Base-by-base conservation (phyloP, 2,329 filamentous ascomycete species). In the Venturia carpophila region DNA sequence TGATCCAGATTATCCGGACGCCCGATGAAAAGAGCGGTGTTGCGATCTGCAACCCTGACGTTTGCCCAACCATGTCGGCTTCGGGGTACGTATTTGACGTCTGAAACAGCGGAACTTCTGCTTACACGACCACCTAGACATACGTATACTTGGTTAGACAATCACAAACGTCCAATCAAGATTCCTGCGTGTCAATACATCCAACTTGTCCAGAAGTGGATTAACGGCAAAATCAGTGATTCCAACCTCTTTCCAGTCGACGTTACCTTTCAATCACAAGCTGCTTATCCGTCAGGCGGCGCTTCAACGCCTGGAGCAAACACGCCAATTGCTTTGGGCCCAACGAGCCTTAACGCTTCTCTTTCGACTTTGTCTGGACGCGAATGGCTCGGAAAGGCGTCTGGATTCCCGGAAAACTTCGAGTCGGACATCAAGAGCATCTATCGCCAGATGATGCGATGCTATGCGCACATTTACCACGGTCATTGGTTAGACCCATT, bases 81-180 rank as follows among this genome's bases (percentile, higher is more conserved):
- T 93, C 93, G 76, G 83, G 86, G 92, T 96, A 82, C 81, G 92
- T 64, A 52, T 19, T 45, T 27, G 10, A 61, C n/a, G 3, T 27
- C 15, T 61, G 60, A 42, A 4, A n/a, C 55, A 60, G 11, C 21
- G 56, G 58, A 39, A 39, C 45, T 58, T 65, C 11, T 37, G 42
- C 68, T 64, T 49, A 65, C 27, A 66, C 70, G 66, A 45, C 10
- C 17, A 27, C 17, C 87, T n/a, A 95, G 94, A 71, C 89, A 96
- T 76, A 96, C 91, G 34, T 97, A 96, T 76, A 97, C 92, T 61
- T 97, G 93, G 93, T 84, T 97, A 64, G 95, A 97, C 77, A 87
- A 88, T 69, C 87, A 90, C 71, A 87, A 89, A 70, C 88, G 91
- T 73, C 92, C 93, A 13, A 92, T 96, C 69, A 93, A 96, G 77